A percentile compares a stretch with the other conserved stretches of the same genome.
Evolutionary conservation across 352 stramenopile species (phyloP).

Genomic region (Phytophthora podocarpi): DNA sequence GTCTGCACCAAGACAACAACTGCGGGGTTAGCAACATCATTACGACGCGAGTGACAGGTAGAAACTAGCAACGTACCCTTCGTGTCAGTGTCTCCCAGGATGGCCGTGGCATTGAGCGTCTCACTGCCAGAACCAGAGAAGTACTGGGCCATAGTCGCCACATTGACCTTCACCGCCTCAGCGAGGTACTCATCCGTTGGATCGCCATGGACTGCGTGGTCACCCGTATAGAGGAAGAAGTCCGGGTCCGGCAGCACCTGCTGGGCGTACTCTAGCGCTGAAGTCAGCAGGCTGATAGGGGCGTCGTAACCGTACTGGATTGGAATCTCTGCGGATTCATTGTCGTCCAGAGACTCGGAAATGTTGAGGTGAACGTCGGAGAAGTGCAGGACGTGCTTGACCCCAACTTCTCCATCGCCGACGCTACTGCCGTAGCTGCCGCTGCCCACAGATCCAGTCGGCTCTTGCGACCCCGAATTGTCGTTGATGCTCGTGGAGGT

Average conservation of each 20-base stretch:
- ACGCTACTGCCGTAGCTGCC: conserved; percentile 12
- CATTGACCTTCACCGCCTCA: conserved; percentile 55
- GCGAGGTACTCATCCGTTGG: conserved; percentile 56
- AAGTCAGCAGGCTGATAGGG: conserved; percentile 52
- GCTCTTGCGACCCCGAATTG: conserved; percentile 17
- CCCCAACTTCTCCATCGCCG: conserved; percentile 18
- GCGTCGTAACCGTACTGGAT: conserved; percentile 53
- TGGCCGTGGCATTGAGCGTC: conserved; percentile 56
- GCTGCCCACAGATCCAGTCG: conserved; percentile 13
- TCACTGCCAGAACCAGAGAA: conserved; percentile 35
- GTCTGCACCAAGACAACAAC: conserved; percentile 36
- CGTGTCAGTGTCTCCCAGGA: conserved; percentile 68
- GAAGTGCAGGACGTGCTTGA: conserved; percentile 71
- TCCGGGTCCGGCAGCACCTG: conserved; percentile 54
- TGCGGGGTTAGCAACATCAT: conserved; percentile 1
- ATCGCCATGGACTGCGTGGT: conserved; percentile 59
- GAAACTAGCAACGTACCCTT: conserved; percentile 48
- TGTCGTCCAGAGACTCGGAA: conserved; percentile 39
- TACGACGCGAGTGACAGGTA: too few relatives aligned
- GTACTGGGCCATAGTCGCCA: conserved; percentile 63
- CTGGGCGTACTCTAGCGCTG: conserved; percentile 61
- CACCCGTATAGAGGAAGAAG: conserved; percentile 74
- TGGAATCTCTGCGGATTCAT: conserved; percentile 41
- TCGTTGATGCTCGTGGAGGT: conserved; percentile 23
- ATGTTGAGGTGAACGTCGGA: conserved; percentile 78